Percentiles rank a stretch among this genome's conserved stretches.
Conservation (phyloP, 495 filamentous ascomycete species). For the Neurospora africana region DNA sequence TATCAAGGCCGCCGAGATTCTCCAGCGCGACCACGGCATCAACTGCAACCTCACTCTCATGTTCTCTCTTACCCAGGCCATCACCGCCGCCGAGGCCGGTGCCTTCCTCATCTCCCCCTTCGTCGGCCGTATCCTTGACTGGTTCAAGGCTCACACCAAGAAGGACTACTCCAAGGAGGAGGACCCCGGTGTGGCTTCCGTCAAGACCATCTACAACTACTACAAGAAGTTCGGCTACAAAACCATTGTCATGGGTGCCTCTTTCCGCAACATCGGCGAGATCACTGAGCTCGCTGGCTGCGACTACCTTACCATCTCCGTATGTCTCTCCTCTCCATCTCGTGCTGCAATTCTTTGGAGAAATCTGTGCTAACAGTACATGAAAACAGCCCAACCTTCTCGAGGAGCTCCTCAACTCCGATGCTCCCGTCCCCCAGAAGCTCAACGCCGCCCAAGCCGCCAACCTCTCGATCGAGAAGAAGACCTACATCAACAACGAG, state of each 20-base stretch:
- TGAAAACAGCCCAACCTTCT: slow-evolving; percentile 69
- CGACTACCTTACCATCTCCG: slow-evolving; percentile 97
- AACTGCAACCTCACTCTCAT: slow-evolving; percentile 99
- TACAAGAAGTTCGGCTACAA: slow-evolving; percentile 99
- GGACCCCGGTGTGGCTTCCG: slow-evolving; percentile 94
- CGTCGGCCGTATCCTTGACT: slow-evolving; percentile 98
- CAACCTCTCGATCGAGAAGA: slow-evolving; percentile 69
- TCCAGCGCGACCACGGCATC: slow-evolving; percentile 86
- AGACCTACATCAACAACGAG: slow-evolving; percentile 84
- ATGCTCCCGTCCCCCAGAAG: slow-evolving; percentile 78
- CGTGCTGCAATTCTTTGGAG: no score
- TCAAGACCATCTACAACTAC: slow-evolving; percentile 98
- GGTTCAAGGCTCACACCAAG: slow-evolving; percentile 95
- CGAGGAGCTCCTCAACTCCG: slow-evolving; percentile 83
- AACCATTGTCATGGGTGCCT: slow-evolving; percentile 98
- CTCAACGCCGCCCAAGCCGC: slow-evolving; percentile 59
- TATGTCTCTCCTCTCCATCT: slow-evolving; percentile 32
- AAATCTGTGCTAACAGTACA: neutral
- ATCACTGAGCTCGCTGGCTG: slow-evolving; percentile 97
- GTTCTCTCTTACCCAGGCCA: slow-evolving; percentile 94
- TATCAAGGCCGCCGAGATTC: slow-evolving; percentile 91
- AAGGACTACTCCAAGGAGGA: slow-evolving; percentile 80
- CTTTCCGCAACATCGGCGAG: slow-evolving; percentile 90
- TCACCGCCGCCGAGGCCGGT: slow-evolving; percentile 91
- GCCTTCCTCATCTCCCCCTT: slow-evolving; percentile 99